These are phyloP conservation scores for Gypsophila paniculata DNA, from an alignment of 179 eudicot genomes.

Conservation along the genomic window DNA sequence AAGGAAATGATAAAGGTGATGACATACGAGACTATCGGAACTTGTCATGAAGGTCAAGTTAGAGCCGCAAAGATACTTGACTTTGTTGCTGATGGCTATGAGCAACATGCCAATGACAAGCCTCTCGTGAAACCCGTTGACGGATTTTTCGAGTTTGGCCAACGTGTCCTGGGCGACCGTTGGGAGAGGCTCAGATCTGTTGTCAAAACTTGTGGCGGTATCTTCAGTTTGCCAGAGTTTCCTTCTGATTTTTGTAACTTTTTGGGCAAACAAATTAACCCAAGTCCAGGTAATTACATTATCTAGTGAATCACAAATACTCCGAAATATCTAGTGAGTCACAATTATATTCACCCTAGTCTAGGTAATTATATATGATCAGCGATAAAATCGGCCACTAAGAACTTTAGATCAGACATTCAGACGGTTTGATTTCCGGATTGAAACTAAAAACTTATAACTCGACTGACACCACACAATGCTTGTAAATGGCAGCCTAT, in stretches of 20 bases:
- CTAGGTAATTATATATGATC: too few species aligned
- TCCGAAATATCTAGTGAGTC: too few species aligned
- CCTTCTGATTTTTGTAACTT: conserved; percentile 44
- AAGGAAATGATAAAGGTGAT: conserved; percentile 58
- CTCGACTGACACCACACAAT: neutral
- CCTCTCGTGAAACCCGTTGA: conserved; percentile 8
- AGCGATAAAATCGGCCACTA: too few species aligned
- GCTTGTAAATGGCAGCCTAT: conserved; percentile 41
- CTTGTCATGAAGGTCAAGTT: conserved; percentile 71
- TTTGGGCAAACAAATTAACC: conserved; percentile 25
- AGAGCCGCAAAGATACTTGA: conserved; percentile 63
- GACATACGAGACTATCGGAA: conserved; percentile 66
- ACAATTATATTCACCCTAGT: too few species aligned
- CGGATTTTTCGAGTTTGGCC: conserved; percentile 40
- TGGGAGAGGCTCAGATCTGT: conserved; percentile 55
- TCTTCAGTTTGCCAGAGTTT: conserved; percentile 42
- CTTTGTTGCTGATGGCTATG: conserved; percentile 44
- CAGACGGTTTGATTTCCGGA: too few species aligned
- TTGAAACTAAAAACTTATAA: too few species aligned
- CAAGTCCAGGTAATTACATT: conserved; percentile 50
- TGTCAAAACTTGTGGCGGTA: conserved; percentile 24
- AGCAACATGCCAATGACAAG: conserved; percentile 7
- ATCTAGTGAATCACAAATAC: too few species aligned
- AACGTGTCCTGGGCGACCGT: conserved; percentile 41
- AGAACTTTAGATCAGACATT: too few species aligned